These are phyloP conservation scores for Scheffersomyces amazonensis DNA, from an alignment of 805 yeast genomes.

Conservation along the genomic window DNA sequence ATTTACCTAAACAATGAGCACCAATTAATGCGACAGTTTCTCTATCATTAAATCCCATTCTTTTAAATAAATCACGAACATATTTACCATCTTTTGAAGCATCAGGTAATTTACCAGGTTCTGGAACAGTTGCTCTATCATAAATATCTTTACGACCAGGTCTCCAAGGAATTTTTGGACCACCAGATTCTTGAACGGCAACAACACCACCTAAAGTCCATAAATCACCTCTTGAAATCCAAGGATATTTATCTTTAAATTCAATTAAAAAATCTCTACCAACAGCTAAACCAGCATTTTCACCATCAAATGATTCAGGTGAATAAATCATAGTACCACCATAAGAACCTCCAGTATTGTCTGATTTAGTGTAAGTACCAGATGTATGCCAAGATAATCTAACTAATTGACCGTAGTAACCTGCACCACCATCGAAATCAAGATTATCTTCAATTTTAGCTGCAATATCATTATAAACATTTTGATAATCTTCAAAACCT, in stretches of 20 bases:
- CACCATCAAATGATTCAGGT: conserved; percentile 30
- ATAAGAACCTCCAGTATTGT: conserved; percentile 32
- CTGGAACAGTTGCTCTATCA: conserved; percentile 50
- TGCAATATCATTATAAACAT: conserved; percentile 73
- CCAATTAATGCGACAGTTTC: conserved; percentile 43
- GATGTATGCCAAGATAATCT: conserved; percentile 40
- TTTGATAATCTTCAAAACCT: conserved; percentile 54
- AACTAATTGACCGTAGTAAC: conserved; percentile 33
- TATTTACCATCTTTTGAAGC: conserved; percentile 65
- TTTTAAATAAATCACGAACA: conserved; percentile 57
- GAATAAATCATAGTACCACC: conserved; percentile 36
- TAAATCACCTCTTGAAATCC: conserved; percentile 78
- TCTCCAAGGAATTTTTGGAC: conserved; percentile 78
- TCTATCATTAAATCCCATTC: conserved; percentile 46
- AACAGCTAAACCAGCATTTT: conserved; percentile 62
- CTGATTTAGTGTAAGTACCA: conserved; percentile 27
- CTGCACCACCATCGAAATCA: conserved; percentile 35
- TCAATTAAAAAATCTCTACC: conserved; percentile 58
- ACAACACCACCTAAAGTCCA: conserved; percentile 78
- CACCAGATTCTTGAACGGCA: conserved; percentile 76
- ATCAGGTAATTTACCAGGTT: conserved; percentile 71
- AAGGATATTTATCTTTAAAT: conserved; percentile 54
- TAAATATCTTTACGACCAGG: conserved; percentile 71
- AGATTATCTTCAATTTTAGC: conserved; percentile 47
- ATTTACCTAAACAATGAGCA: conserved; percentile 41